These are phyloP conservation scores for Acacia pycnantha DNA, from an alignment of 331 rosid species.

Conservation along the genomic window DNA sequence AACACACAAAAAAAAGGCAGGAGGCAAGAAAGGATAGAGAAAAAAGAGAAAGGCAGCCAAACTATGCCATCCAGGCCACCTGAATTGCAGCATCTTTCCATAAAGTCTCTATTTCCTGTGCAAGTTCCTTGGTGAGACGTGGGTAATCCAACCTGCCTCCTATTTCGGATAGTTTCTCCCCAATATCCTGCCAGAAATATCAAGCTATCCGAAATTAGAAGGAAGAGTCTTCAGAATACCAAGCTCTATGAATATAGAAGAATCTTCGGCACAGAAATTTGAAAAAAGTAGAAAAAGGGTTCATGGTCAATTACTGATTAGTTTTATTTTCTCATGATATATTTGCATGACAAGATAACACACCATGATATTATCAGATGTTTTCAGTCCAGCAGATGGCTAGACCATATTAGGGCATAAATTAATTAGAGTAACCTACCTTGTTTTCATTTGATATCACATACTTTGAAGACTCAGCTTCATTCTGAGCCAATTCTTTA, in stretches of 20 bases:
- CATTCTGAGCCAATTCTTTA: constrained; percentile 77
- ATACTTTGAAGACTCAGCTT: constrained; percentile 11
- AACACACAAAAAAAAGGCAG: not conserved
- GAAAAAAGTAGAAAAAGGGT: not conserved
- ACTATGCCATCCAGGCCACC: constrained; percentile 48
- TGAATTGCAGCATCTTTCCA: constrained; percentile 96
- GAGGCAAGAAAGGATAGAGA: not conserved
- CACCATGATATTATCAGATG: not conserved
- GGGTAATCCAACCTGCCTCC: constrained; percentile 92
- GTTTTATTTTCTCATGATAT: not conserved
- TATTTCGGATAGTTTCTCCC: constrained; percentile 80
- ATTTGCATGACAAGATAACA: not conserved
- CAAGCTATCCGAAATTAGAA: constrained; percentile 1
- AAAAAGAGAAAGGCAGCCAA: constrained; percentile 20
- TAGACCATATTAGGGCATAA: not conserved
- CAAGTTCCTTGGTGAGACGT: constrained; percentile 72
- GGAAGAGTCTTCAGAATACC: not conserved
- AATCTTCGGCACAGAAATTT: not conserved
- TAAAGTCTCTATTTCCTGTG: constrained; percentile 76
- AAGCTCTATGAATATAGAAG: constrained; percentile 4
- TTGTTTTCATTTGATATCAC: constrained; percentile 8
- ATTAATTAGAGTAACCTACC: not conserved
- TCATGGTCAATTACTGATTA: not conserved
- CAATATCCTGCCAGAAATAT: constrained; percentile 59
- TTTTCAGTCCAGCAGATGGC: not conserved